Evolutionary conservation across 176 grass and related monocot species (phyloP), one percentile per base, ranked within the genome.

Genomic region (Hyparrhenia diplandra): DNA sequence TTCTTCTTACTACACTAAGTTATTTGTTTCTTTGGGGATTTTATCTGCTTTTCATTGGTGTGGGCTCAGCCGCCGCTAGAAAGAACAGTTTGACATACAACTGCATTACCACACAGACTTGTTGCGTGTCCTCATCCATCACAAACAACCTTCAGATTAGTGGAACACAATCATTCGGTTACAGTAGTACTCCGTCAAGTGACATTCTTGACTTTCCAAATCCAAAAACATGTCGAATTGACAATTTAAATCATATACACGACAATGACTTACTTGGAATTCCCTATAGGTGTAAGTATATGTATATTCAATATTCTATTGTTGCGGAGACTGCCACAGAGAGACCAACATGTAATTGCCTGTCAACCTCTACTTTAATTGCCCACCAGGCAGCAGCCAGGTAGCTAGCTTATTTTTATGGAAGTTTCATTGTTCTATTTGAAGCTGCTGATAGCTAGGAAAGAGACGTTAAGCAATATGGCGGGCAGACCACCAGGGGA

Each of bases 311-410:
- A 41, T 41, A 74, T 28, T 47, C 6, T 47, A 73, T 43, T 46
- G 65, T 51, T 20, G 11, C 40, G 18, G 55, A 60, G 42, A 61
- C 73, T 82, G 69, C 28, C 45, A 31, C 17, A 34, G 60, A n/a
- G n/a, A 66, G 42, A 51, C 9, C 16, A 32, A n/a, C 10, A 4
- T n/a, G 61, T 16, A 27, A 64, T 17, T 49, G 40, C 27, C 40
- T 25, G 60, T 82, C 57, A 37, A 74, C 57, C 59, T 82, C 69
- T 64, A 64, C 57, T 82, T 82, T 73, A 46, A 72, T 5, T 14
- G 64, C 43, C 70, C 16, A 20, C 12, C 35, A 57, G 42, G 23
- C 17, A 28, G 75, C 18, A 65, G 2, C 10, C 0, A 32, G 31
- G 2, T 32, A 32, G 5, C 13, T n/a, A 37, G 17, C 31, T 32